A percentile compares a stretch with the other conserved stretches of the same genome.
phyloP scores from a whole-genome alignment of 345 rosid species.

The Iberis pinnata region DNA sequence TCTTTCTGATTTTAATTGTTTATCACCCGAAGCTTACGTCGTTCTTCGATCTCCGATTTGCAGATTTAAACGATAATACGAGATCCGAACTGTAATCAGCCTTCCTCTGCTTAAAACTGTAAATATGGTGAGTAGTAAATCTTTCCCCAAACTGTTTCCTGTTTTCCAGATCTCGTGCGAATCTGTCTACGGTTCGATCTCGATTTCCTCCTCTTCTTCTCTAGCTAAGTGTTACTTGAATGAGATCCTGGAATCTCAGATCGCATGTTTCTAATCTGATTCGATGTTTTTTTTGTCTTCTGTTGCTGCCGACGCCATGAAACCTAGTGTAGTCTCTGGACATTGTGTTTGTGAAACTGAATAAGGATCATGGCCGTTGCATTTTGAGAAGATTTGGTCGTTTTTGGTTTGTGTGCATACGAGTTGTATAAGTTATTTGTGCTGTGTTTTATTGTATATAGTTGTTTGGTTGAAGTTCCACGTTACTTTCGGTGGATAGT shows the following conservation, averaged over 20 bases:
- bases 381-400: constrained; percentile 16
- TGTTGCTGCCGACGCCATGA: constrained; percentile 12
- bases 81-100: constrained; percentile 16
- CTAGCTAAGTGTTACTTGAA: constrained; percentile 4
- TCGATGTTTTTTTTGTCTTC: neutral
- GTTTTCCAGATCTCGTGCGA: constrained; percentile 24
- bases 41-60: constrained; percentile 30
- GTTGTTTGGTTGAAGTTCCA: constrained; percentile 1
- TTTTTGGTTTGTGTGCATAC: constrained; percentile 7
- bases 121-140: constrained; percentile 23
- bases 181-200: constrained; percentile 21
- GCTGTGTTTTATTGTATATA: constrained; percentile 3
- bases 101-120: constrained; percentile 18
- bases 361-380: constrained; percentile 8
- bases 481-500: neutral
- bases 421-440: neutral
- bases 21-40: no score
- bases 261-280: constrained; percentile 9
- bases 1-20: no score
- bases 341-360: constrained; percentile 17
- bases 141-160: neutral
- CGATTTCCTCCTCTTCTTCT: constrained; percentile 11
- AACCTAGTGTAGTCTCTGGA: constrained; percentile 21
- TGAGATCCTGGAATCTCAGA: constrained; percentile 16
- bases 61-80: constrained; percentile 23